Percentiles rank a stretch among this genome's conserved stretches.
phyloP scores from a whole-genome alignment of 2,329 filamentous ascomycete genomes.

The Boeremia exigua region DNA sequence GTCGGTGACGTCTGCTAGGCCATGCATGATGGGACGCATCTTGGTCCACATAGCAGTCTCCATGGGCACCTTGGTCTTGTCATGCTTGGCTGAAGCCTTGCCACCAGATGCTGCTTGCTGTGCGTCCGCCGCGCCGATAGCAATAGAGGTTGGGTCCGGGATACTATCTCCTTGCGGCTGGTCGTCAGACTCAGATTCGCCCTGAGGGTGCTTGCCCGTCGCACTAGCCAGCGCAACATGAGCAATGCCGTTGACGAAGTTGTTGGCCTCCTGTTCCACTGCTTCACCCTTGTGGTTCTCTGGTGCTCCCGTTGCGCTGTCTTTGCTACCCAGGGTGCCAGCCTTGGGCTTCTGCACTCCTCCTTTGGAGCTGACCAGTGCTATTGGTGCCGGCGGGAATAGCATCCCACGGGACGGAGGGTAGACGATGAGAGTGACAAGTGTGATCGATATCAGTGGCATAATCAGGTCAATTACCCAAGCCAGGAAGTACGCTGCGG shows the following conservation, averaged over 20 bases:
- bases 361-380: slow-evolving; percentile 72
- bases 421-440: slow-evolving; percentile 71
- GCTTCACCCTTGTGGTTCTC: slow-evolving; percentile 85
- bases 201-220: slow-evolving; percentile 76
- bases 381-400: slow-evolving; percentile 79
- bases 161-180: slow-evolving; percentile 57
- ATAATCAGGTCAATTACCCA: slow-evolving; percentile 77
- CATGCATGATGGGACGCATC: slow-evolving; percentile 75
- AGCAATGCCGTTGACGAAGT: slow-evolving; percentile 77
- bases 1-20: slow-evolving; percentile 64
- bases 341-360: slow-evolving; percentile 78
- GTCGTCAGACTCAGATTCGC: slow-evolving; percentile 57
- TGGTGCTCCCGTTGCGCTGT: slow-evolving; percentile 79
- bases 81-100: slow-evolving; percentile 60
- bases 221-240: slow-evolving; percentile 76
- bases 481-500: slow-evolving; percentile 64
- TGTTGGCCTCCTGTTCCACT: slow-evolving; percentile 81
- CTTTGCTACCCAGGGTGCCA: slow-evolving; percentile 75
- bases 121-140: slow-evolving; percentile 61
- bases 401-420: slow-evolving; percentile 67
- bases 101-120: slow-evolving; percentile 60
- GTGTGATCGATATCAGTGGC: slow-evolving; percentile 63
- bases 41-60: slow-evolving; percentile 78
- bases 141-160: slow-evolving; percentile 66
- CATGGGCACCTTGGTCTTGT: slow-evolving; percentile 81